Evolutionary conservation across 208 protist genomes (phyloP).

Genomic region (Trypanosoma scelopori): DNA sequence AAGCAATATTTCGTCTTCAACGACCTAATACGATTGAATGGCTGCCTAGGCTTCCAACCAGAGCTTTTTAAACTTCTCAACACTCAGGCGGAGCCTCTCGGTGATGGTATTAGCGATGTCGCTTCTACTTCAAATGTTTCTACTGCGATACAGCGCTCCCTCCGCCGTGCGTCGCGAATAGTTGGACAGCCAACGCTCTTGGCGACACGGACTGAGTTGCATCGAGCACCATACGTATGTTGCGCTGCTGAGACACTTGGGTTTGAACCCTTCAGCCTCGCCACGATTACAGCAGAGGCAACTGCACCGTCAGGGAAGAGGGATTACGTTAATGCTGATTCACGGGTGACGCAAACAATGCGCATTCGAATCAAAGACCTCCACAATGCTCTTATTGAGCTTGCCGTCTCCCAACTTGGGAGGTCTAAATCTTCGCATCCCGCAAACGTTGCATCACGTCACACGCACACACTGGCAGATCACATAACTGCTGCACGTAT

Average conservation of each 20-base stretch:
- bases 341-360: constrained; percentile 51
- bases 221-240: constrained; percentile 58
- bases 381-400: constrained; percentile 54
- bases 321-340: constrained; percentile 5
- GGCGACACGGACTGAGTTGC: constrained; percentile 48
- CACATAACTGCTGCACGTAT: constrained; percentile 61
- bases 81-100: constrained; percentile 1
- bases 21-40: constrained; percentile 62
- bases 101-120: constrained; percentile 37
- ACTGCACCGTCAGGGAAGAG: constrained; percentile 14
- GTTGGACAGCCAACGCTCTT: constrained; percentile 79
- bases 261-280: constrained; percentile 59
- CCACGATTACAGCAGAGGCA: constrained; percentile 49
- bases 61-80: constrained; percentile 26
- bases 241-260: constrained; percentile 72
- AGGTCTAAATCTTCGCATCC: constrained; percentile 13
- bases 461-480: constrained; percentile 30
- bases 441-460: constrained; percentile 9
- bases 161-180: constrained; percentile 62
- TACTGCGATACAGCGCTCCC: constrained; percentile 63
- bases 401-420: constrained; percentile 24
- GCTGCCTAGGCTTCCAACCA: constrained; percentile 33
- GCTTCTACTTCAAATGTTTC: constrained; percentile 68
- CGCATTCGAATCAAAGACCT: constrained; percentile 67
- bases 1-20: constrained; percentile 75